Percentiles rank a stretch among this genome's conserved stretches.
Conservation (phyloP, 2,329 filamentous ascomycete genomes). For the Phaeosphaeriaceae sp. region DNA sequence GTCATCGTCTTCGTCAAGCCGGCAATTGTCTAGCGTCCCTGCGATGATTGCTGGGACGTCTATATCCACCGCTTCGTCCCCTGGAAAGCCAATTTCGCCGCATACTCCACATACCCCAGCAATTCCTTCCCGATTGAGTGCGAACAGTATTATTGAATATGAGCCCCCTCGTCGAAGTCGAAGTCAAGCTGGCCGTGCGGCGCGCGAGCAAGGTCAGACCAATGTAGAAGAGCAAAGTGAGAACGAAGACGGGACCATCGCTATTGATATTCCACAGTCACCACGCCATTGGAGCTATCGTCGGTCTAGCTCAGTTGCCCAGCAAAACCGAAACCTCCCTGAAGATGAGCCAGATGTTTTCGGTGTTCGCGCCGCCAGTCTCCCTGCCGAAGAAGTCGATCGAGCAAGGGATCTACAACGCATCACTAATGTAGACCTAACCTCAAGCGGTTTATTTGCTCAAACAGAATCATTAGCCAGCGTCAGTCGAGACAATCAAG, state of each 20-base stretch:
- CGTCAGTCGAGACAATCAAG: slow-evolving; percentile 30
- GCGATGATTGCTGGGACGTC: slow-evolving; percentile 69
- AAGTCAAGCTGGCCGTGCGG: slow-evolving; percentile 40
- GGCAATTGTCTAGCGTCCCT: slow-evolving; percentile 71
- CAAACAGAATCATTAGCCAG: slow-evolving; percentile 44
- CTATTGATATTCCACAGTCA: slow-evolving; percentile 76
- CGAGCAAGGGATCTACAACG: slow-evolving; percentile 48
- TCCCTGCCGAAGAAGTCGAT: slow-evolving; percentile 65
- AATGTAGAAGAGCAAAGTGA: slow-evolving; percentile 37
- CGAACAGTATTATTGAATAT: slow-evolving; percentile 83
- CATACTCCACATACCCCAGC: slow-evolving; percentile 93
- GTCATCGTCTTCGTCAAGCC: slow-evolving; percentile 78
- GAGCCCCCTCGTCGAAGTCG: slow-evolving; percentile 45
- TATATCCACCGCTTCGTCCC: slow-evolving; percentile 84
- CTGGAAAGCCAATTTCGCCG: slow-evolving; percentile 84
- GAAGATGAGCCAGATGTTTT: slow-evolving; percentile 66
- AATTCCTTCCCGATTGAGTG: slow-evolving; percentile 90
- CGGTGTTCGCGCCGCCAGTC: slow-evolving; percentile 69
- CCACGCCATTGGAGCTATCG: slow-evolving; percentile 63
- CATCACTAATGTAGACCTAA: slow-evolving; percentile 58
- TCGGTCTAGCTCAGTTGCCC: slow-evolving; percentile 73
- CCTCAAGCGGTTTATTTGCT: slow-evolving; percentile 67
- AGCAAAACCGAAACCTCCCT: slow-evolving; percentile 68
- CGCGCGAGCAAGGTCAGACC: slow-evolving; percentile 35
- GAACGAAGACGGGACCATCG: slow-evolving; percentile 59